A percentile compares a stretch with the other conserved stretches of the same genome.
These are phyloP conservation scores for Saccharomyces kudriavzevii DNA, from an alignment of 805 yeast species.

Conservation along the genomic window DNA sequence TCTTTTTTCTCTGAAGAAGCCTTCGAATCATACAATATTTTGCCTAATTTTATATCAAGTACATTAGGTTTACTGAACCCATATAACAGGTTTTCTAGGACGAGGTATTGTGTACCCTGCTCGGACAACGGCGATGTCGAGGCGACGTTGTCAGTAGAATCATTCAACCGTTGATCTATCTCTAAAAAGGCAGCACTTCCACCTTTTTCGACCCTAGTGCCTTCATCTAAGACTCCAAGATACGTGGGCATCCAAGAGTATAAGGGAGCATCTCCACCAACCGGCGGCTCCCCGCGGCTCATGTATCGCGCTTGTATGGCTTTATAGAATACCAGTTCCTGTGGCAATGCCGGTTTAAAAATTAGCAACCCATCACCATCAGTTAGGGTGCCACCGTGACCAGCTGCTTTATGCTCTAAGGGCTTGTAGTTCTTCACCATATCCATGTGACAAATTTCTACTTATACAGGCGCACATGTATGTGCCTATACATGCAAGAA, in stretches of 20 bases:
- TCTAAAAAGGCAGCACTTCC: not conserved
- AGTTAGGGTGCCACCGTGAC: constrained; percentile 74
- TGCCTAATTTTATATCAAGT: constrained; percentile 78
- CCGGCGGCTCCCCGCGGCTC: not conserved
- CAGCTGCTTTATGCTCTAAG: constrained; percentile 71
- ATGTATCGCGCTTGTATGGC: constrained; percentile 10
- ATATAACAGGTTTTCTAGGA: constrained; percentile 59
- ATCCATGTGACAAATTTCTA: not conserved
- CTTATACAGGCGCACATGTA: not conserved
- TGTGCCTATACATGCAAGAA: not conserved
- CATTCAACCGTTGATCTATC: not conserved
- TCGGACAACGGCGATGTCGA: not conserved
- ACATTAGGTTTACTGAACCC: constrained; percentile 63
- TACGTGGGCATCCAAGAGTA: constrained; percentile 26
- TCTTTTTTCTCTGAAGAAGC: constrained; percentile 52
- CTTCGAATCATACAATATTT: constrained; percentile 53
- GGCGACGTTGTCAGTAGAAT: not conserved
- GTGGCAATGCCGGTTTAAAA: constrained; percentile 55
- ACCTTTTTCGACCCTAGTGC: constrained; percentile 4
- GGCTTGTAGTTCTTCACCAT: not conserved
- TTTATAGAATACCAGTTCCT: constrained; percentile 71
- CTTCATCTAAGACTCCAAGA: constrained; percentile 24
- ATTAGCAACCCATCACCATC: constrained; percentile 59
- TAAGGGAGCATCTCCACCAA: constrained; percentile 20
- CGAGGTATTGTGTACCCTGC: constrained; percentile 38